Base-by-base conservation (phyloP, 371 early-diverging fungal genomes). In the Ecytonucleospora hepatopenaei region DNA sequence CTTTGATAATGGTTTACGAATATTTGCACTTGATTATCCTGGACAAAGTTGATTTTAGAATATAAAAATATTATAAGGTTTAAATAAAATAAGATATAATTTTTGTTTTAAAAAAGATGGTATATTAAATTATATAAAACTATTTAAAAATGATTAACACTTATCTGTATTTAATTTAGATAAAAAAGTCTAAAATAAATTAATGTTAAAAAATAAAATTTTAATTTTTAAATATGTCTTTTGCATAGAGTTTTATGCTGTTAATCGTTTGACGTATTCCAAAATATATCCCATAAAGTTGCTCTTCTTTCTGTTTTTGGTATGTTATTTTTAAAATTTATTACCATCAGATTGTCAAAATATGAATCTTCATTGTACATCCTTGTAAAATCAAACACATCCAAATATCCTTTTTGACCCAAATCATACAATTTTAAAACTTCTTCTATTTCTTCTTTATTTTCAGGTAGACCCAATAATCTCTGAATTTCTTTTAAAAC, bases 331-430 rank as follows among this genome's bases (percentile, higher is more conserved):
- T 33, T 54, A 48, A 71, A 74, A 48, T 74, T 68, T 26, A 74
- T 74, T 12, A 71, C 32, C 71, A 74, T 64, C 8, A 54, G 62
- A 17, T 59, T 59, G 15, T 74, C 75, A 53, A 74, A 46, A 27
- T 17, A 21, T 1, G 40, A 35, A 53, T 71, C 64, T n/a, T 46
- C 49, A 31, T 56, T 46, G 48, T 76, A 76, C 32, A 76, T 71
- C n/a, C 27, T 26, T 19, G 30, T 55, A 70, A 76, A 76, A 54
- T 76, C 76, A 21, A 53, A 48, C 24, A 27, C 54, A 55, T 57
- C 59, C 19, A 76, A 23, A 59, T 70, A 70, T 46, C 70, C 76
- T 55, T 76, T 76, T 2, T 68, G 48, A 17, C 65, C 64, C n/a
- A 23, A 30, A 61, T 76, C 76, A 54, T 67, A 76, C 19, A 31